Evolutionary conservation across 768 basidiomycete genomes (phyloP).

Genomic region (Lactarius hatsudake): DNA sequence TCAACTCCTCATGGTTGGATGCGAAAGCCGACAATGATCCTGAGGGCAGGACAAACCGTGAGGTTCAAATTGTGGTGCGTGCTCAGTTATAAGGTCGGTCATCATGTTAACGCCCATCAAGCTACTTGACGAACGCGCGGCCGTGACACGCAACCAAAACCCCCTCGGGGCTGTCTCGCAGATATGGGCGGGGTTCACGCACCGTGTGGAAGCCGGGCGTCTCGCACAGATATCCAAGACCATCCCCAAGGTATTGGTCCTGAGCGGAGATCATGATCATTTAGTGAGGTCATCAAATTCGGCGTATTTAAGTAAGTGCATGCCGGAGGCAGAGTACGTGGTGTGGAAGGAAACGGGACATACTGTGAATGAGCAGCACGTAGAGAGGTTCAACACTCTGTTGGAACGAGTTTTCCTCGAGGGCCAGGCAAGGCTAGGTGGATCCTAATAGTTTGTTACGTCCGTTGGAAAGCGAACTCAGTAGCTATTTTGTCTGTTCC

Average conservation of each 20-base stretch:
- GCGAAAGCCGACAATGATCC: no score
- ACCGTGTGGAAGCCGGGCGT: conserved; percentile 44
- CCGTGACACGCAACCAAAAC: conserved; percentile 55
- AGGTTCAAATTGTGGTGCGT: conserved; percentile 36
- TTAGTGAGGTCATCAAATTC: conserved; percentile 55
- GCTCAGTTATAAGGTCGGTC: not conserved
- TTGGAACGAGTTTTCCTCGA: conserved; percentile 53
- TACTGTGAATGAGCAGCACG: conserved; percentile 52
- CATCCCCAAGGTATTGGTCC: conserved; percentile 62
- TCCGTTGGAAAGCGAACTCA: no score
- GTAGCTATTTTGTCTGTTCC: no score
- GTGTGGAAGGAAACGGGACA: conserved; percentile 67
- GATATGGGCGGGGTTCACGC: conserved; percentile 64
- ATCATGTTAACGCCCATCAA: conserved; percentile 30
- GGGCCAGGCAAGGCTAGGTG: conserved; percentile 12
- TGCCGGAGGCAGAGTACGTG: conserved; percentile 41
- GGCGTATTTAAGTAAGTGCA: conserved; percentile 43
- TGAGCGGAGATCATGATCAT: conserved; percentile 68
- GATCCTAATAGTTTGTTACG: no score
- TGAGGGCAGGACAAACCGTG: no score
- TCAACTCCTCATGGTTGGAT: no score
- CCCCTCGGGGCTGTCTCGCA: conserved; percentile 69
- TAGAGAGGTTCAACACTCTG: conserved; percentile 50
- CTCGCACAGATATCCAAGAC: conserved; percentile 40
- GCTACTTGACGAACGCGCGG: conserved; percentile 46